Conservation (phyloP, 306 rosid genomes). For the Heteromeles arbutifolia region DNA sequence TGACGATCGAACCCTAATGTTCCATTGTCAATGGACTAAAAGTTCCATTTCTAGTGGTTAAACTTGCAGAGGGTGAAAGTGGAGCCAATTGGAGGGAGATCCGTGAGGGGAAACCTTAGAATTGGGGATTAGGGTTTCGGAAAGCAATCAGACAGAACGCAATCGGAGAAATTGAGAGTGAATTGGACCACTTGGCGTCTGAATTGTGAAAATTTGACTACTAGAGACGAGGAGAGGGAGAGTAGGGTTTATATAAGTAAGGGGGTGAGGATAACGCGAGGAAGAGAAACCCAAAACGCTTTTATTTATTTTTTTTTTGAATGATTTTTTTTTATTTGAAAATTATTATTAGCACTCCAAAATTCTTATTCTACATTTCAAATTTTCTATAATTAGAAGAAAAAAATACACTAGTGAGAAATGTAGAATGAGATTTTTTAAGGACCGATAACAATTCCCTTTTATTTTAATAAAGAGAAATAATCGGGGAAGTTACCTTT, state of each 20-base stretch:
- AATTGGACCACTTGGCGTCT: background rate
- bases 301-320: background rate
- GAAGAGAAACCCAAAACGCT: background rate
- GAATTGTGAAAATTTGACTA: background rate
- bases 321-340: no score
- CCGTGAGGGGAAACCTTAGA: background rate
- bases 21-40: background rate
- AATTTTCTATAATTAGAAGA: no score
- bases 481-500: slow-evolving; percentile 2
- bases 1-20: slow-evolving; percentile 1
- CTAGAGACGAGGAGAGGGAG: background rate
- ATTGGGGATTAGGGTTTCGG: background rate
- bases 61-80: background rate
- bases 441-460: no score
- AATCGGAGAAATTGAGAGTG: background rate
- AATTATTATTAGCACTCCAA: no score
- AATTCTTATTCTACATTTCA: no score
- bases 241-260: background rate
- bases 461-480: background rate
- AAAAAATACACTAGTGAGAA: no score
- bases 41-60: background rate
- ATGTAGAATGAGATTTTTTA: no score
- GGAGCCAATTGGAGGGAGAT: slow-evolving; percentile 7
- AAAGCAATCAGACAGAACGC: background rate
- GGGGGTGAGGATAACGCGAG: slow-evolving; percentile 5